Evolutionary conservation across 148 eudicot species (phyloP), one percentile per base, ranked within the genome.

Genomic region (Chenopodium album): DNA sequence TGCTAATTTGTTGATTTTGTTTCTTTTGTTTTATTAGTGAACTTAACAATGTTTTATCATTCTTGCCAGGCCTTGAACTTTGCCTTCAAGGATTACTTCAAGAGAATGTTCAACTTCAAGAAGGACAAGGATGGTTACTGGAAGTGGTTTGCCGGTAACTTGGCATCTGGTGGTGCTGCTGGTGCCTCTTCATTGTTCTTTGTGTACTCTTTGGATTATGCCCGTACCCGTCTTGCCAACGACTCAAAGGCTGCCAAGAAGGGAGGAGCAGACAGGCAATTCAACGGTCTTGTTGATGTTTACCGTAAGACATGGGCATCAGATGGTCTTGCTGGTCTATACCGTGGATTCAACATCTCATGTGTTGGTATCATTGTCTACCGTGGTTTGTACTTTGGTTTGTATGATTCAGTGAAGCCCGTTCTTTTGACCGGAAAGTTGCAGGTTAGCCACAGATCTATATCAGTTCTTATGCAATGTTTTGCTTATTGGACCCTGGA

Each of bases 341-440:
- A 92, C 91, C 95, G 95, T 84, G 95, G 95, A 77, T 92, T 92
- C 79, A 90, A 89, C 90, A 88, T 92, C 81, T 92, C 95, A 3
- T 90, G 93, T 84, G 92, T 86, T 74, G 93, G 93, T 79, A 92
- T 92, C 79, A 86, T 92, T 85, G 93, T 92, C 74, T 92, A 90
- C 88, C 91, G 91, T 85, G 94, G 94, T 37, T 85, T 92, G 82
- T 92, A 90, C 90, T 92, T 92, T 76, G 93, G 95, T 12, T 56
- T 90, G 86, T 92, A 90, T 67, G 95, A 92, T 31, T 92, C 93
- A 14, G 77, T 92, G 84, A 90, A 92, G 88, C 93, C 93, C 29
- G 93, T 90, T 6, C 11, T 92, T 50, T 81, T 92, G 80, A 89
- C 92, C n/a, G 95, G 95, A 81, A 70, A 79, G 17, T 71, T 90